These are phyloP conservation scores for Colletotrichum nymphaeae DNA, from an alignment of 2,329 filamentous ascomycete genomes.

Conservation along the genomic window DNA sequence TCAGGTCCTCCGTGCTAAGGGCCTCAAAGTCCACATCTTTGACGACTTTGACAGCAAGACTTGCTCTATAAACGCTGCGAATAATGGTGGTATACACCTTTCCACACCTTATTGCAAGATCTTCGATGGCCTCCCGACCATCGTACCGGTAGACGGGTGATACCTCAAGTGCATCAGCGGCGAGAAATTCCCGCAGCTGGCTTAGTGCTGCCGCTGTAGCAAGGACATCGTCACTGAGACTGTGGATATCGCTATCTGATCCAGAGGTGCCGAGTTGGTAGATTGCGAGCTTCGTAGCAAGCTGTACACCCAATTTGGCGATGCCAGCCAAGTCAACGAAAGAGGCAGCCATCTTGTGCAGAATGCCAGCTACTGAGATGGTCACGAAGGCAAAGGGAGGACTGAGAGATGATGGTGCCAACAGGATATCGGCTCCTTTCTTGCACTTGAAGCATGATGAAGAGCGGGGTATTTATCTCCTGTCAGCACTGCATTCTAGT, in stretches of 20 bases:
- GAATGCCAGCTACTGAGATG: not conserved
- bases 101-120: constrained; percentile 18
- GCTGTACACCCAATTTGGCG: constrained; percentile 21
- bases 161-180: constrained; percentile 3
- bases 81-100: constrained; percentile 22
- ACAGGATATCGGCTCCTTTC: not conserved
- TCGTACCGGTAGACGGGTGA: constrained; percentile 17
- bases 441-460: not conserved
- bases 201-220: constrained; percentile 1
- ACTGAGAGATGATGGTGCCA: not conserved
- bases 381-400: not conserved
- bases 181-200: constrained; percentile 19
- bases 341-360: not conserved
- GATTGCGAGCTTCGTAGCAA: constrained; percentile 20
- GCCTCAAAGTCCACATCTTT: constrained; percentile 3
- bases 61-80: constrained; percentile 20
- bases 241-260: not conserved
- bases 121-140: constrained; percentile 17
- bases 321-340: constrained; percentile 17
- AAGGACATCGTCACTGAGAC: not conserved
- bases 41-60: constrained; percentile 17
- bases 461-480: constrained; percentile 28
- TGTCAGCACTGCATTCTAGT: not conserved
- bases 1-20: constrained; percentile 18
- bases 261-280: constrained; percentile 5